phyloP scores from a whole-genome alignment of 129 eudicot species.

The Flaveria bidentis region DNA sequence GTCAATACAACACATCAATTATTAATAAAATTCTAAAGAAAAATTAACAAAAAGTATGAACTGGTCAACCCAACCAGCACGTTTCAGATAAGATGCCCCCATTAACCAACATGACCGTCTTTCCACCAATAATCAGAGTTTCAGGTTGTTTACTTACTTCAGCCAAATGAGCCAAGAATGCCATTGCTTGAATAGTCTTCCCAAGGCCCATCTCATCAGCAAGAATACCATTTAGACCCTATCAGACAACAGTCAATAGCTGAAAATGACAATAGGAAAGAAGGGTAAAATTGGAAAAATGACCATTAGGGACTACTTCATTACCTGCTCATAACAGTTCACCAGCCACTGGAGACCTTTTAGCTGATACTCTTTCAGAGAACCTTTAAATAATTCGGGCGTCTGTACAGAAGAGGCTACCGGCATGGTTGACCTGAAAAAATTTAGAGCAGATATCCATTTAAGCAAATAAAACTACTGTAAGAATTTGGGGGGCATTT shows the following conservation, averaged over 20 bases:
- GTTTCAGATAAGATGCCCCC: background rate
- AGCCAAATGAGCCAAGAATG: constrained; percentile 97
- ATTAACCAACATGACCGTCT: background rate
- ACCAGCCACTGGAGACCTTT: constrained; percentile 99
- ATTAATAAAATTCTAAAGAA: background rate
- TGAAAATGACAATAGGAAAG: constrained; percentile 10
- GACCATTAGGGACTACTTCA: background rate
- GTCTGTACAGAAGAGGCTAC: constrained; percentile 90
- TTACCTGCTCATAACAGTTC: constrained; percentile 97
- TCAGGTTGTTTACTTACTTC: constrained; percentile 60
- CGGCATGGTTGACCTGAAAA: constrained; percentile 89
- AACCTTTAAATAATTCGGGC: constrained; percentile 84
- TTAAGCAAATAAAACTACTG: constrained; percentile 9
- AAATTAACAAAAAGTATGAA: background rate
- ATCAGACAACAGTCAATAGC: constrained; percentile 23
- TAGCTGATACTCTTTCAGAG: constrained; percentile 88
- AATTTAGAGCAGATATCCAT: background rate
- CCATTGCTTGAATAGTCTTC: constrained; percentile 98
- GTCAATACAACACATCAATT: background rate
- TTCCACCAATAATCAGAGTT: constrained; percentile 6
- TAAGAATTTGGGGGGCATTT: constrained; percentile 2
- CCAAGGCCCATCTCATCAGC: constrained; percentile 99
- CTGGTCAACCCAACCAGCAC: constrained; percentile 2
- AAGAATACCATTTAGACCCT: constrained; percentile 99
- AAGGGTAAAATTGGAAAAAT: background rate